These are phyloP conservation scores for Cercospora zeae-maydis DNA, from an alignment of 2,329 filamentous ascomycete genomes.

Conservation along the genomic window DNA sequence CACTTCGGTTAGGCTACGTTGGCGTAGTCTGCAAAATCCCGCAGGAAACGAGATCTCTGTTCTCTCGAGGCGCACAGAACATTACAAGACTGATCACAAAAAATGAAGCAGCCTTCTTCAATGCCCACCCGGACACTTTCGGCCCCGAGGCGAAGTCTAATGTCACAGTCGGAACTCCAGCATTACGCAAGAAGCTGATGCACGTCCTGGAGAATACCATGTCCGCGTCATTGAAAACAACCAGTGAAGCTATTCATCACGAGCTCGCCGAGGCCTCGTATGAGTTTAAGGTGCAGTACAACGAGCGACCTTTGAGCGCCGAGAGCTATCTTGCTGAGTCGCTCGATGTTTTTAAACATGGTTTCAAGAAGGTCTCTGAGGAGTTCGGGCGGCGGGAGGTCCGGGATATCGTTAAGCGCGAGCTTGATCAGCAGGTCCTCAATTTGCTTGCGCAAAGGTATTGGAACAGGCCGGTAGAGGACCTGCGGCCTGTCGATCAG, in stretches of 20 bases:
- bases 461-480: conserved; percentile 94
- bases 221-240: conserved; percentile 85
- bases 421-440: conserved; percentile 90
- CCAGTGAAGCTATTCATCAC: conserved; percentile 86
- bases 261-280: conserved; percentile 96
- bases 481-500: conserved; percentile 56
- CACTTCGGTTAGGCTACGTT: conserved; percentile 90
- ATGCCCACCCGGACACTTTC: conserved; percentile 74
- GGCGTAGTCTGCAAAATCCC: conserved; percentile 88
- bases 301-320: conserved; percentile 88
- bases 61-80: conserved; percentile 76
- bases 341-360: conserved; percentile 93
- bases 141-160: conserved; percentile 60
- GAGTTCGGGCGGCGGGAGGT: conserved; percentile 87
- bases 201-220: conserved; percentile 94
- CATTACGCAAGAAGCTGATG: conserved; percentile 92
- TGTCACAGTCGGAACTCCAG: conserved; percentile 76
- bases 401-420: conserved; percentile 80
- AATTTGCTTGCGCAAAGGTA: conserved; percentile 90
- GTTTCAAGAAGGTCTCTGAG: conserved; percentile 90
- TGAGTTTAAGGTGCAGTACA: conserved; percentile 99
- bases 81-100: conserved; percentile 76
- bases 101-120: conserved; percentile 87
- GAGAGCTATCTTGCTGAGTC: conserved; percentile 96
- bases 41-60: conserved; percentile 61